These are phyloP conservation scores for Coemansia sp. DNA, from an alignment of 371 early-diverging fungal species.

Conservation along the genomic window DNA sequence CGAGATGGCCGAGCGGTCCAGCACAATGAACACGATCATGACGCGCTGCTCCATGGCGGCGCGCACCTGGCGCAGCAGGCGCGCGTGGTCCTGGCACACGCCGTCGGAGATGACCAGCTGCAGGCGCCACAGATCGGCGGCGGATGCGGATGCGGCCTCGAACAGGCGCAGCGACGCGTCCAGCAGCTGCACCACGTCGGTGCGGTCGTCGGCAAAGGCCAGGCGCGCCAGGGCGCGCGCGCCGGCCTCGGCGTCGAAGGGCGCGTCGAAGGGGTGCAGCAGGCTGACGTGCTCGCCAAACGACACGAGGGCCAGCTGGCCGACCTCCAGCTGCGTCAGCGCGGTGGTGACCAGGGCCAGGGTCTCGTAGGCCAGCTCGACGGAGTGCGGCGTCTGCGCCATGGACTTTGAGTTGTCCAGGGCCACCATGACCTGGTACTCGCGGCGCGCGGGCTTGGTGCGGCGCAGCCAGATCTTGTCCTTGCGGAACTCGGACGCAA, in stretches of 20 bases:
- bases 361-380: conserved; percentile 92
- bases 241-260: conserved; percentile 87
- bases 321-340: conserved; percentile 90
- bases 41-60: conserved; percentile 84
- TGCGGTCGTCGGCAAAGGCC: conserved; percentile 88
- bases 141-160: conserved; percentile 59
- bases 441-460: conserved; percentile 95
- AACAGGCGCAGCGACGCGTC: conserved; percentile 74
- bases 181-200: conserved; percentile 81
- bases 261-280: conserved; percentile 89
- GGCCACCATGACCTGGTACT: conserved; percentile 98
- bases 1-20: conserved; percentile 62
- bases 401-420: conserved; percentile 99
- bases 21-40: conserved; percentile 93
- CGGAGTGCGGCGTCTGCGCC: conserved; percentile 59
- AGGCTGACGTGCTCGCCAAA: conserved; percentile 89
- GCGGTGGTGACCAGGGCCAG: conserved; percentile 90
- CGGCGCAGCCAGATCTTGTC: conserved; percentile 99
- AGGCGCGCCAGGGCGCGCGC: conserved; percentile 83
- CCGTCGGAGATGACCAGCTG: conserved; percentile 97
- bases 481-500: conserved; percentile 98
- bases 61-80: conserved; percentile 76
- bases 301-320: conserved; percentile 83
- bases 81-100: conserved; percentile 90
- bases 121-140: conserved; percentile 85